Evolutionary conservation across 2,329 filamentous ascomycete species (phyloP).

Genomic region (Rhinocladiella mackenziei): DNA sequence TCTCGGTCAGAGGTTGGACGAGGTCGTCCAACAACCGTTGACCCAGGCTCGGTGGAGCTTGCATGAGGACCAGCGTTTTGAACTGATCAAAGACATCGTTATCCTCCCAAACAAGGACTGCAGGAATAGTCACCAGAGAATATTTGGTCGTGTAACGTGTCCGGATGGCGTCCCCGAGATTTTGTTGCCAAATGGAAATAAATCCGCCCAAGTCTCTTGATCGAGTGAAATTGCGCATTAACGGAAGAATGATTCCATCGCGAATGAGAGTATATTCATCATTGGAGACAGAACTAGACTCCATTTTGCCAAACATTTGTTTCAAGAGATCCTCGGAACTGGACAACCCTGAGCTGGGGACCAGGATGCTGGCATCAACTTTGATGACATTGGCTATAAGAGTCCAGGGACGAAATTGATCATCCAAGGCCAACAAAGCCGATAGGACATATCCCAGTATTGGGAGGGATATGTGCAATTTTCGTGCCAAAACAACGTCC

Average conservation of each 20-base stretch:
- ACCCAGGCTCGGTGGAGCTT: constrained; percentile 17
- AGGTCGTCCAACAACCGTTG: constrained; percentile 15
- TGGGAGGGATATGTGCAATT: constrained; percentile 39
- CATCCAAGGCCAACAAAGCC: constrained; percentile 38
- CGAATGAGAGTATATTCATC: constrained; percentile 36
- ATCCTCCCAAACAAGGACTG: constrained; percentile 43
- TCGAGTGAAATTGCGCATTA: constrained; percentile 39
- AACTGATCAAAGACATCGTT: constrained; percentile 41
- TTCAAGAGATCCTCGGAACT: constrained; percentile 37
- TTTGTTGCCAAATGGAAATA: constrained; percentile 40
- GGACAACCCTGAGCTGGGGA: constrained; percentile 42
- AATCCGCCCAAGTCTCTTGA: constrained; percentile 42
- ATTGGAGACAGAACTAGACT: constrained; percentile 9
- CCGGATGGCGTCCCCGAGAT: constrained; percentile 37
- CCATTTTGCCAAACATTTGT: constrained; percentile 35
- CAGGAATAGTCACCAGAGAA: constrained; percentile 30
- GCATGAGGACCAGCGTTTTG: constrained; percentile 17
- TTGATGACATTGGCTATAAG: constrained; percentile 41
- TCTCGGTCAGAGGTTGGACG: constrained; percentile 12
- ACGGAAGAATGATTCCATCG: constrained; percentile 37
- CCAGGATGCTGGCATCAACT: constrained; percentile 42
- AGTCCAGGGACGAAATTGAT: constrained; percentile 34
- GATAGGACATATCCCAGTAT: constrained; percentile 41
- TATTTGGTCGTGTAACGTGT: constrained; percentile 23
- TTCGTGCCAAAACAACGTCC: constrained; percentile 37